phyloP scores from a whole-genome alignment of 2,329 filamentous ascomycete species.

The Ophiosphaerella narmari region DNA sequence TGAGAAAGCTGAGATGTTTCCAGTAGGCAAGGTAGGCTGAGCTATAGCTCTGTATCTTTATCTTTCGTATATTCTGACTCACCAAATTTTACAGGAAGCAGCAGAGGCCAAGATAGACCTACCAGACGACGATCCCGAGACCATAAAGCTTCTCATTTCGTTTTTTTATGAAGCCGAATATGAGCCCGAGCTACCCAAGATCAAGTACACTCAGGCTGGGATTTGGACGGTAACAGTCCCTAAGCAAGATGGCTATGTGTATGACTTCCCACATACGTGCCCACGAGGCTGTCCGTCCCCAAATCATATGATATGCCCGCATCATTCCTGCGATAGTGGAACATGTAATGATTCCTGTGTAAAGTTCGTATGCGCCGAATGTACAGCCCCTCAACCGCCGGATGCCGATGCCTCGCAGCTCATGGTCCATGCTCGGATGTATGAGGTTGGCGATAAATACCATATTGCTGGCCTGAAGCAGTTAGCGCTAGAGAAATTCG shows the following conservation, averaged over 20 bases:
- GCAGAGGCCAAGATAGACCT: constrained; percentile 11
- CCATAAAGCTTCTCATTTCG: constrained; percentile 14
- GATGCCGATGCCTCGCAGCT: too few relatives aligned
- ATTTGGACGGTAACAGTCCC: background rate
- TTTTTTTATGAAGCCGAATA: constrained; percentile 28
- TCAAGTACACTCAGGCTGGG: background rate
- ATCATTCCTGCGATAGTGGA: background rate
- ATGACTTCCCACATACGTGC: background rate
- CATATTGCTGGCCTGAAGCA: constrained; percentile 7
- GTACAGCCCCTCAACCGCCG: background rate
- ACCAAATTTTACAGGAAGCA: constrained; percentile 4
- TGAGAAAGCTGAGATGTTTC: constrained; percentile 7
- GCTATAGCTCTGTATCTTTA: background rate
- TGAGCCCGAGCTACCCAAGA: background rate
- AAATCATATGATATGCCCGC: background rate
- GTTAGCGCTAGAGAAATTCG: constrained; percentile 10
- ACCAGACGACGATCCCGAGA: constrained; percentile 13
- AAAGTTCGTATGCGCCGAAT: background rate
- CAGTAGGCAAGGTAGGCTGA: constrained; percentile 14
- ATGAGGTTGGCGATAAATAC: constrained; percentile 17
- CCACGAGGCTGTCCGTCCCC: too few relatives aligned
- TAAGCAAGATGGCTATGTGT: background rate
- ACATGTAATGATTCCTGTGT: background rate
- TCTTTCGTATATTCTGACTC: background rate
- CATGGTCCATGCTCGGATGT: constrained; percentile 4